Percentiles rank a stretch among this genome's conserved stretches.
phyloP scores from a whole-genome alignment of 2,329 filamentous ascomycete species.

The Colletotrichum theobromicola region DNA sequence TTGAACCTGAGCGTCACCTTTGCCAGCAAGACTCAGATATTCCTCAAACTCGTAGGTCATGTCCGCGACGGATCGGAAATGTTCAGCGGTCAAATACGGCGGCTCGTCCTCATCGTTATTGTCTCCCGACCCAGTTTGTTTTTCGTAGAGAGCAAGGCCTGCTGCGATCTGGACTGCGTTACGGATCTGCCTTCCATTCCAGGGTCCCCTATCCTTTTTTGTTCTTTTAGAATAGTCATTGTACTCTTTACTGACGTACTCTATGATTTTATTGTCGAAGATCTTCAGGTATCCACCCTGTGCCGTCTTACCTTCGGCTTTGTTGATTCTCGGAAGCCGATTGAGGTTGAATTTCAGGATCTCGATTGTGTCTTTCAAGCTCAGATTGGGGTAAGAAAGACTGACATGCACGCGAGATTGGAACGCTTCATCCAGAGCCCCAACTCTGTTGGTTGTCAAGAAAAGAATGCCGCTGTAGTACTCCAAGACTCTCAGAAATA shows the following conservation, averaged over 20 bases:
- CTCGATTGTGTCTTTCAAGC: conserved; percentile 23
- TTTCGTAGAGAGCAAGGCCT: background rate
- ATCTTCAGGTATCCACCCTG: conserved; percentile 16
- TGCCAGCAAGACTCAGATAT: no score
- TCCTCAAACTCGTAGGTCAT: background rate
- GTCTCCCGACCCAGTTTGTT: background rate
- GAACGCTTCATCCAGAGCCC: conserved; percentile 50
- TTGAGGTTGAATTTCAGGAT: conserved; percentile 33
- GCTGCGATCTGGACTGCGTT: conserved; percentile 20
- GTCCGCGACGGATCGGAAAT: background rate
- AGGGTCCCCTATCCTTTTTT: background rate
- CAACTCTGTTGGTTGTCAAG: conserved; percentile 51
- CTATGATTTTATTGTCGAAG: conserved; percentile 22
- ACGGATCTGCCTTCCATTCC: conserved; percentile 39
- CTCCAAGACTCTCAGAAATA: conserved; percentile 45
- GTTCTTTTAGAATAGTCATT: background rate
- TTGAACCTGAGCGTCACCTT: no score
- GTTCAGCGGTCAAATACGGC: background rate
- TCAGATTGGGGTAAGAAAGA: conserved; percentile 36
- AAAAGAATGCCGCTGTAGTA: conserved; percentile 48
- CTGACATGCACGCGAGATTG: conserved; percentile 42
- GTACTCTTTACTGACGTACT: conserved; percentile 20
- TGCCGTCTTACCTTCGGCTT: conserved; percentile 10
- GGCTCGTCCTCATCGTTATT: background rate
- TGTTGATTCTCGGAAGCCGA: conserved; percentile 17